These are phyloP conservation scores for Termitomyces bulborhizus DNA, from an alignment of 768 basidiomycete species.

Conservation along the genomic window DNA sequence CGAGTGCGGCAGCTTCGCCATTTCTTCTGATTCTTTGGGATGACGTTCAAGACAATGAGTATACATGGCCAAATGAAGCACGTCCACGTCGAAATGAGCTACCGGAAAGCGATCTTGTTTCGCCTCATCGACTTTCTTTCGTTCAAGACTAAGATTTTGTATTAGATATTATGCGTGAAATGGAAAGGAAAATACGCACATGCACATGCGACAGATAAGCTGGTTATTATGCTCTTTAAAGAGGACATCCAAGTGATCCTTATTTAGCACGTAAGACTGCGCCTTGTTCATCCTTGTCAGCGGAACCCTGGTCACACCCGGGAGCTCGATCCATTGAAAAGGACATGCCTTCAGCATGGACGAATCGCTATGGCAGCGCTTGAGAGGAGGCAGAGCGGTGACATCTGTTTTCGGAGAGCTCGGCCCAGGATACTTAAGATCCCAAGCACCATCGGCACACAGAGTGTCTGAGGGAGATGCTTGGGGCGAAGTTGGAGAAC, in stretches of 20 bases:
- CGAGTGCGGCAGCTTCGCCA: not conserved
- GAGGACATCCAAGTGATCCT: not conserved
- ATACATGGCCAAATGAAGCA: not conserved
- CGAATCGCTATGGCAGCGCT: not conserved
- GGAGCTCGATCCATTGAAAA: not conserved
- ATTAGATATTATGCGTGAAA: not conserved
- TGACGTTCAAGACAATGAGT: not conserved
- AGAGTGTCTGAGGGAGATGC: not conserved
- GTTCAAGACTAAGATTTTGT: not conserved
- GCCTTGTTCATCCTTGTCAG: not conserved
- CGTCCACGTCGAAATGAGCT: not conserved
- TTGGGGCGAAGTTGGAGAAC: not conserved
- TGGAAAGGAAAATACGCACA: not conserved
- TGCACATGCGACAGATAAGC: conserved; percentile 5
- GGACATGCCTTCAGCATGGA: not conserved
- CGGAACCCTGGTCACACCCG: not conserved
- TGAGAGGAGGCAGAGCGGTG: not conserved
- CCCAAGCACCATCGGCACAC: not conserved
- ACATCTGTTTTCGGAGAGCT: not conserved
- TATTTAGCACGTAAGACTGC: not conserved
- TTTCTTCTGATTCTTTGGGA: not conserved
- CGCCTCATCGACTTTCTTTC: not conserved
- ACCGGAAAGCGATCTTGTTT: not conserved
- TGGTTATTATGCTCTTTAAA: not conserved
- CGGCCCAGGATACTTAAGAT: not conserved